Conservation (phyloP, 108 stramenopile species). For the Nannochloropsis gaditana region DNA sequence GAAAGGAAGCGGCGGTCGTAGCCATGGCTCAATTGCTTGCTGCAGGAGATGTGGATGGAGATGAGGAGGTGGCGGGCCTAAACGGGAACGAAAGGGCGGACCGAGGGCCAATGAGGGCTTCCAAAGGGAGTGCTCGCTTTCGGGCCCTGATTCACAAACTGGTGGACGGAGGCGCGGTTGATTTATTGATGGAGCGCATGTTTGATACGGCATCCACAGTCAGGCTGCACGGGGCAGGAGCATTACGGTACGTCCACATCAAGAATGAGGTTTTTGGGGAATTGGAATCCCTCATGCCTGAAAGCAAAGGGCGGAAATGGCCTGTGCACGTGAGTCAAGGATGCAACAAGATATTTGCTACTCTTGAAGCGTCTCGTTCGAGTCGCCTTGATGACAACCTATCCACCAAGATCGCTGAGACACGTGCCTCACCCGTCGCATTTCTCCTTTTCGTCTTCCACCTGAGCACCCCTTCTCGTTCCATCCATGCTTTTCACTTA, state of each 20-base stretch:
- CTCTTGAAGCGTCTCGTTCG: conserved; percentile 13
- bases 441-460: neutral
- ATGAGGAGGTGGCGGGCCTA: neutral
- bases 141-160: conserved; percentile 19
- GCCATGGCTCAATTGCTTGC: conserved; percentile 10
- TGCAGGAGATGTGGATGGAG: neutral
- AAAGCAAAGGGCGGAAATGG: neutral
- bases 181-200: conserved; percentile 2
- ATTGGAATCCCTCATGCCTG: neutral
- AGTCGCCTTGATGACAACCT: conserved; percentile 15
- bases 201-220: conserved; percentile 11
- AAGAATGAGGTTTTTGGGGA: neutral
- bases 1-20: neutral
- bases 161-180: neutral
- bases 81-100: neutral
- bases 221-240: neutral
- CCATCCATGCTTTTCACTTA: neutral
- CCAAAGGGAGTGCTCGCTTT: neutral
- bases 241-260: neutral
- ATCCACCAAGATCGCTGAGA: conserved; percentile 20
- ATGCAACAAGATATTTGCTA: conserved; percentile 20
- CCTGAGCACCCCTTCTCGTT: neutral
- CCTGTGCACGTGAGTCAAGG: conserved; percentile 2
- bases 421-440: neutral
- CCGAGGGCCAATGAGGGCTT: neutral